Base-by-base conservation (phyloP, 139 green algal genomes). In the Volvox africanus region DNA sequence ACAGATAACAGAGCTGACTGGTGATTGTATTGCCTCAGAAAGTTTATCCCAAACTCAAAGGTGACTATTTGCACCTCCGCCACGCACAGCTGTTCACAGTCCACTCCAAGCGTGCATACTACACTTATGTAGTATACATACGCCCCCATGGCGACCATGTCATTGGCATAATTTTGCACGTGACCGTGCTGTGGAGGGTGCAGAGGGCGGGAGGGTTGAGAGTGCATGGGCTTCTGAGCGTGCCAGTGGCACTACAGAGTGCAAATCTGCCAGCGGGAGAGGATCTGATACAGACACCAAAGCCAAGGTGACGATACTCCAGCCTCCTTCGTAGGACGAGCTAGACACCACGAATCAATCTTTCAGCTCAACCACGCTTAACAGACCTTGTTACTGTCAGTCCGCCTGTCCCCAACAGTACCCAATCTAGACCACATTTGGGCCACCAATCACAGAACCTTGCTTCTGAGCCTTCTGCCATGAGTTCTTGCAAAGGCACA, bases 11-110 rank as follows among this genome's bases (percentile, higher is more conserved):
- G 12, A 11, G 86, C 86, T 5, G 50, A 71, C n/a, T 67, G 71
- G 21, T 84, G 75, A 61, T 78, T 91, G 86, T 91, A 85, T 24
- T 50, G 75, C 86, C 85, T 75, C 75, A 91, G 61, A 2, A 61
- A 65, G 5, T 33, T 55, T 61, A 91, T 75, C 75, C 75, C 86
- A 17, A 91, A 79, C 86, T 91, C 86, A 21, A 91, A 2, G 22
- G 24, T 33, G 18, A 32, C 75, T 55, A 91, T 1, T 44, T 86
- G 86, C 86, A 67, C 86, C 86, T 86, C 75, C 55, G 86, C 86
- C 75, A 85, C 86, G 11, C 86, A 61, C 55, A 55, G 75, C 86
- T 85, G 75, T 61, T 78, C 86, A 3, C 86, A 75, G 32, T 61
- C 86, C 9, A 44, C 35, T 71, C 82, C 85, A 5, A 37, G 69